Evolutionary conservation across 2,329 filamentous ascomycete species (phyloP), one percentile per base, ranked within the genome.

Genomic region (Pseudogymnoascus sp.): DNA sequence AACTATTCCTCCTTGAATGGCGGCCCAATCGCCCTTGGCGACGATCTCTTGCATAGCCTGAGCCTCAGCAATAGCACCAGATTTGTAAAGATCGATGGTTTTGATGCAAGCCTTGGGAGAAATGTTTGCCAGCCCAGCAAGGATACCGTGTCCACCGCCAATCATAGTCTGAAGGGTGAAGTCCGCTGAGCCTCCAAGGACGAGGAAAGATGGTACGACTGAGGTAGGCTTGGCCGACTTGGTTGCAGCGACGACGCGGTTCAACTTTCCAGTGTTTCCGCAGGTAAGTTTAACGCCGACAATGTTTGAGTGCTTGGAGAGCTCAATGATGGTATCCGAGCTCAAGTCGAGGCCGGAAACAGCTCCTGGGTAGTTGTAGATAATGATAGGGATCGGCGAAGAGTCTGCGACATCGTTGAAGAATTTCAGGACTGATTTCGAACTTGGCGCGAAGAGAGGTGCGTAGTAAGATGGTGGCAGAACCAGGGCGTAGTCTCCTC

Each of bases 321-420:
- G 84, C 73, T 83, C 82, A 77, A 94, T 91, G 71, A 96, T 85
- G 66, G 92, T 81, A 73, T 96, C 91, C 65, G 89, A 92, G 78
- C 92, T 90, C 83, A 96, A 87, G 74, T 96, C 91, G 73, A 95
- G 88, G 62, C 91, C 91, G 8, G 90, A 83, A 7, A 94, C 91
- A 59, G 90, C 91, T 62, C 90, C 91, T 0, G 91, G 92, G 78
- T 94, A 96, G 80, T 95, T 96, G 83, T 96, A 96, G 61, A 96
- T 80, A 67, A 95, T 81, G 64, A 96, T 74, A 21, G 91, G 90
- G 14, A 95, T 78, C 3, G 90, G 89, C 59, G 88, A 91, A 60
- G 77, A 81, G 73, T 94, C 76, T 6, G 82, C 83, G 12, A 86
- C 83, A 59, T 81, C 78, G 38, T 75, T 76, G 77, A 88, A 89